A percentile compares a stretch with the other conserved stretches of the same genome.
These are phyloP conservation scores for Rubia balearica DNA, from an alignment of 305 asterid species.

Conservation along the genomic window DNA sequence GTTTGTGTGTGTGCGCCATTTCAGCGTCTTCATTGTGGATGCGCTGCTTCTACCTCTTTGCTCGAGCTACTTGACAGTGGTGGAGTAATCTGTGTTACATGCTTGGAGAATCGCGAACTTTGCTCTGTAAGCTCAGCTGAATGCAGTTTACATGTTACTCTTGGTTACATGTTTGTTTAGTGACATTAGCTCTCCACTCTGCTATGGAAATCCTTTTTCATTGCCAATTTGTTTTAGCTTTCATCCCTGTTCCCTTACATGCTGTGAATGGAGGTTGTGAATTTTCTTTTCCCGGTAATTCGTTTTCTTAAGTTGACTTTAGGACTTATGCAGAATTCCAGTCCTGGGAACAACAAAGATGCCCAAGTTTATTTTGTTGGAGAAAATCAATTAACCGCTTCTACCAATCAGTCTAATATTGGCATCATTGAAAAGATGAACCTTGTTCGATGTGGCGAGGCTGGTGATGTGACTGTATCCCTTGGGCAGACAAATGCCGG, in stretches of 20 bases:
- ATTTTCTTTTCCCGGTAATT: not conserved
- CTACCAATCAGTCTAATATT: conserved; percentile 25
- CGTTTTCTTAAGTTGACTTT: conserved; percentile 30
- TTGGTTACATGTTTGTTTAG: not conserved
- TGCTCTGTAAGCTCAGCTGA: conserved; percentile 48
- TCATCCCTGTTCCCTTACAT: not conserved
- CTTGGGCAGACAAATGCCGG: conserved; percentile 36
- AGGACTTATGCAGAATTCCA: conserved; percentile 23
- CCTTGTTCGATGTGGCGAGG: conserved; percentile 33
- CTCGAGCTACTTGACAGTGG: conserved; percentile 72
- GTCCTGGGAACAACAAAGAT: conserved; percentile 20
- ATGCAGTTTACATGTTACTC: conserved; percentile 7
- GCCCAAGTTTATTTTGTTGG: conserved; percentile 19
- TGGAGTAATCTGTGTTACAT: conserved; percentile 66
- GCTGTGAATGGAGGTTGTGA: not conserved
- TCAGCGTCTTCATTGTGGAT: conserved; percentile 95
- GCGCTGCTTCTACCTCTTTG: conserved; percentile 71
- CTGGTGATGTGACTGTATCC: conserved; percentile 24
- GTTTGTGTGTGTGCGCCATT: conserved; percentile 15
- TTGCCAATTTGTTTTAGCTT: not conserved
- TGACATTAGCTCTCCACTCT: not conserved
- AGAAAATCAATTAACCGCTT: conserved; percentile 19
- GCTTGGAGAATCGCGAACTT: conserved; percentile 42
- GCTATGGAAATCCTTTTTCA: not conserved
- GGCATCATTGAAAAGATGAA: conserved; percentile 30